A percentile compares a stretch with the other conserved stretches of the same genome.
These are phyloP conservation scores for Sporothrix humicola DNA, from an alignment of 2,329 filamentous ascomycete species.

Conservation along the genomic window DNA sequence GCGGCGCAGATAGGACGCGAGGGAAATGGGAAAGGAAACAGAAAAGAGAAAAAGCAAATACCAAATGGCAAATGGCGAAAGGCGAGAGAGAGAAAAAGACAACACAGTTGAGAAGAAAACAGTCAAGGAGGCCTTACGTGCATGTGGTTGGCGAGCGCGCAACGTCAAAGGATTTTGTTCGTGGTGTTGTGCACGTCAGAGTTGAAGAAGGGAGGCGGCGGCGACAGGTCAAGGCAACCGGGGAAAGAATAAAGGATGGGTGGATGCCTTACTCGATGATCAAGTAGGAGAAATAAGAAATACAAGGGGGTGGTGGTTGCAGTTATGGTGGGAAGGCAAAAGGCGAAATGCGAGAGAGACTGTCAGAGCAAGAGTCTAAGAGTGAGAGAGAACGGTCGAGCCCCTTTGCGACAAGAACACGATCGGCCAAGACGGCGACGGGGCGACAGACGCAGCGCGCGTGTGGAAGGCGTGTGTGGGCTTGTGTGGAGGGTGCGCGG, in stretches of 20 bases:
- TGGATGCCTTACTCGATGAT: conserved; percentile 26
- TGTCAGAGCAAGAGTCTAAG: background rate
- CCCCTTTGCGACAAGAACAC: conserved; percentile 30
- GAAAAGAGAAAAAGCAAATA: background rate
- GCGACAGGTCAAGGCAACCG: conserved; percentile 24
- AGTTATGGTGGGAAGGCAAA: background rate
- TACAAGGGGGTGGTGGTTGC: conserved; percentile 23
- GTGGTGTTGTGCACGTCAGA: conserved; percentile 18
- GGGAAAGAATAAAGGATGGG: conserved; percentile 31
- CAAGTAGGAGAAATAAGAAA: conserved; percentile 28
- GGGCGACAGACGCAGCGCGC: background rate
- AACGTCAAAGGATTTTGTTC: background rate
- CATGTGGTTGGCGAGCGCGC: conserved; percentile 55
- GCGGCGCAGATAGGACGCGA: background rate
- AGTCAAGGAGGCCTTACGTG: conserved; percentile 46
- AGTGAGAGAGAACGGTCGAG: conserved; percentile 20
- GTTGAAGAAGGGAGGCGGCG: conserved; percentile 10
- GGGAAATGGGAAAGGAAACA: background rate
- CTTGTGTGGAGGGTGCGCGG: conserved; percentile 12
- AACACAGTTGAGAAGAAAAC: conserved; percentile 13
- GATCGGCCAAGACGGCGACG: conserved; percentile 22
- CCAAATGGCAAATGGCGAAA: background rate
- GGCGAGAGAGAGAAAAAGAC: background rate
- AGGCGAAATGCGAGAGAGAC: background rate
- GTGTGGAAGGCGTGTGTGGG: background rate